These are phyloP conservation scores for Juglanconis oblonga DNA, from an alignment of 2,329 filamentous ascomycete species.

Conservation along the genomic window DNA sequence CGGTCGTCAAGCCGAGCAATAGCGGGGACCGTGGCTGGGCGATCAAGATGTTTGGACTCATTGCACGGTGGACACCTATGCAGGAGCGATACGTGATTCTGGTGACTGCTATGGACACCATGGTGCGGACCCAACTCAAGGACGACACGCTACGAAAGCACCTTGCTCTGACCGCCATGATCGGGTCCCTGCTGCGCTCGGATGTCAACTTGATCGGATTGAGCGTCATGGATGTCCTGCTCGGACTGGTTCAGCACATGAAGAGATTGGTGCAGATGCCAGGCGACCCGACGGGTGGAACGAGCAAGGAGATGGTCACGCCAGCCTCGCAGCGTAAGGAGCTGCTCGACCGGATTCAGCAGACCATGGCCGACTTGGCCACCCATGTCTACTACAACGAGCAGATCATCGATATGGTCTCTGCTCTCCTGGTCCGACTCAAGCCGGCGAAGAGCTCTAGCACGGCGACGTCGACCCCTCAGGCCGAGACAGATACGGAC, in stretches of 20 bases:
- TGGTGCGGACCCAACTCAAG: constrained; percentile 65
- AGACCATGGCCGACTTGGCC: constrained; percentile 84
- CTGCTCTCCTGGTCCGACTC: constrained; percentile 72
- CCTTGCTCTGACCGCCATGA: constrained; percentile 70
- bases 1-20: constrained; percentile 48
- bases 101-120: constrained; percentile 73
- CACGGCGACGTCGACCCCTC: constrained; percentile 38
- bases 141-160: constrained; percentile 73
- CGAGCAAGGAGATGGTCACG: constrained; percentile 26
- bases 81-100: constrained; percentile 92
- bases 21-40: constrained; percentile 68
- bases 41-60: constrained; percentile 73
- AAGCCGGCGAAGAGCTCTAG: constrained; percentile 58
- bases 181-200: constrained; percentile 79
- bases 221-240: constrained; percentile 90
- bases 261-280: constrained; percentile 70
- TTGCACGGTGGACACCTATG: constrained; percentile 85
- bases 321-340: constrained; percentile 53
- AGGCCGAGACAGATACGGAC: constrained; percentile 42
- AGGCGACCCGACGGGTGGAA: constrained; percentile 32
- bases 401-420: constrained; percentile 92
- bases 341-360: constrained; percentile 69
- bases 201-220: constrained; percentile 92
- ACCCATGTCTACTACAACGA: constrained; percentile 97
- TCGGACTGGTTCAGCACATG: constrained; percentile 82